Conservation (phyloP, 2,329 filamentous ascomycete species). For the Basipetospora chlamydospora region DNA sequence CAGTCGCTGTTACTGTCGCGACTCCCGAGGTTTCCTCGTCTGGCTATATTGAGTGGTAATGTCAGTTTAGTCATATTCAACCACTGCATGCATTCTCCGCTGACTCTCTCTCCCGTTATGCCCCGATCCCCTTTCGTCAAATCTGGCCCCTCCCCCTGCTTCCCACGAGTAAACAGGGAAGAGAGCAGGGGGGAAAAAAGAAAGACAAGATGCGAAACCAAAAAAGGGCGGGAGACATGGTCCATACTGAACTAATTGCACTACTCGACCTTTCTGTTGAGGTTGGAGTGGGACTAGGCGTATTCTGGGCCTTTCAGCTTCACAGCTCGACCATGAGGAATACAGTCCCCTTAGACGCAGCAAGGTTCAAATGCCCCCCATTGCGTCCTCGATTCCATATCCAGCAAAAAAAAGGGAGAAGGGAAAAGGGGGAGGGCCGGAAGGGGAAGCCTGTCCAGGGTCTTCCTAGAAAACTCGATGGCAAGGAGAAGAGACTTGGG, state of each 20-base stretch:
- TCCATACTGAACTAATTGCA: constrained; percentile 3
- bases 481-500: not conserved
- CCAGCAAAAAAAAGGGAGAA: not conserved
- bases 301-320: constrained; percentile 19
- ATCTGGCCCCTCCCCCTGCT: no score
- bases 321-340: not conserved
- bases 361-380: no score
- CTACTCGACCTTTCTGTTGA: constrained; percentile 1
- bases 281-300: constrained; percentile 15
- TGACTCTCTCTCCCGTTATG: not conserved
- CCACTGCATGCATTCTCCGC: not conserved
- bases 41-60: not conserved
- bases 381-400: no score
- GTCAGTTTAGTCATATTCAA: not conserved
- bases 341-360: no score
- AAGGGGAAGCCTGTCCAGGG: not conserved
- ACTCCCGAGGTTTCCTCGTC: constrained; percentile 14
- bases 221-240: constrained; percentile 2
- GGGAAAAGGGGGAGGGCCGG: not conserved
- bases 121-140: not conserved
- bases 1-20: constrained; percentile 35
- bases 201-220: not conserved
- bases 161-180: not conserved
- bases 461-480: no score
- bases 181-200: not conserved